A percentile compares a stretch with the other conserved stretches of the same genome.
phyloP scores from a whole-genome alignment of 306 rosid species.

The Cajanus cajan region DNA sequence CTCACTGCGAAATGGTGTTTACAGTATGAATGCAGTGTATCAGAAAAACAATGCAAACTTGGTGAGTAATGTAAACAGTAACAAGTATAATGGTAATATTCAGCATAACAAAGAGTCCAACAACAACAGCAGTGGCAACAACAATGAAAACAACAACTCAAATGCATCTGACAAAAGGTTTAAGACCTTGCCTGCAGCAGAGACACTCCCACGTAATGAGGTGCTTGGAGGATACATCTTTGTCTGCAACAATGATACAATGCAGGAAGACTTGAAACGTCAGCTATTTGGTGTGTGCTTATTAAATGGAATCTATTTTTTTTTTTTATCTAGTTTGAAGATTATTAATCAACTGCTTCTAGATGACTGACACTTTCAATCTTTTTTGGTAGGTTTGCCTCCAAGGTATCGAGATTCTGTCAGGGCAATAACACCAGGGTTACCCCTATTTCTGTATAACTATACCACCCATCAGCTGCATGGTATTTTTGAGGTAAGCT shows the following conservation, averaged over 20 bases:
- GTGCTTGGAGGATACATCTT: conserved; percentile 99
- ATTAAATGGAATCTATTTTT: neutral
- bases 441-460: conserved; percentile 92
- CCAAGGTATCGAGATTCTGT: conserved; percentile 97
- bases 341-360: neutral
- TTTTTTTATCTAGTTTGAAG: conserved; percentile 5
- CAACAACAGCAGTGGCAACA: conserved; percentile 45
- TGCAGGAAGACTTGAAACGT: conserved; percentile 98
- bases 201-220: conserved; percentile 94
- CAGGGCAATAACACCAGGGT: conserved; percentile 91
- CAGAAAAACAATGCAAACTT: conserved; percentile 65
- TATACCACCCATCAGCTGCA: conserved; percentile 95
- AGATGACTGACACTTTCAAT: conserved; percentile 21
- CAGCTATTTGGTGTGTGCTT: conserved; percentile 72
- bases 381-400: conserved; percentile 70
- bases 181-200: conserved; percentile 96
- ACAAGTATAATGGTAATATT: conserved; percentile 64
- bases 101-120: conserved; percentile 62
- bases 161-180: conserved; percentile 85
- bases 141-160: conserved; percentile 43
- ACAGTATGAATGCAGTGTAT: conserved; percentile 69
- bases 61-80: conserved; percentile 51
- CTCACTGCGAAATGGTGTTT: conserved; percentile 60
- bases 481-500: conserved; percentile 89
- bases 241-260: conserved; percentile 96